Base-by-base conservation (phyloP, 2,329 filamentous ascomycete genomes). In the Aphanoascus verrucosus region DNA sequence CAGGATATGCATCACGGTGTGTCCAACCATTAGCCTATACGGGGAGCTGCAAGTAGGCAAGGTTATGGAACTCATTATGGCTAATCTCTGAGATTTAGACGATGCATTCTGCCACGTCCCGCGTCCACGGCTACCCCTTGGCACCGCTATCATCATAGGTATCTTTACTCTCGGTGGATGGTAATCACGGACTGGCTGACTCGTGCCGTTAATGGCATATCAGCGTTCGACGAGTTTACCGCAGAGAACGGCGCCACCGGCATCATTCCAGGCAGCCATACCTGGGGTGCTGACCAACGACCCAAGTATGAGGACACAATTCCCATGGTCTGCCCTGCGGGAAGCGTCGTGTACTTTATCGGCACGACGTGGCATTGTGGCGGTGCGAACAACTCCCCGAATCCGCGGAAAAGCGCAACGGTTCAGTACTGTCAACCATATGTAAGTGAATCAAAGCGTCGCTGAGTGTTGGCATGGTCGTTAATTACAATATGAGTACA, bases 361-460 rank as follows among this genome's bases (percentile, higher is more conserved):
- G 64, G 64, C 15, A 70, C 66, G 8, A 58, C 68, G 5, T 71
- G 67, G 66, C 69, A 72, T 54, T 65, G 66, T 19, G 69, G 69
- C 6, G 69, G 69, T n/a, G 57, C 60, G 17, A 72, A 71, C 45
- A 57, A 55, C 5, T 63, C 65, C 12, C 49, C 59, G 20, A 55
- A 51, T 31, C 61, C 61, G n/a, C 60, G 69, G 20, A 56, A 63
- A 37, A 68, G 68, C 42, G 58, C 67, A 42, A 72, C 69, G 12
- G 64, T 69, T n/a, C 69, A 71, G 59, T 72, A 70, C 59, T 72
- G 67, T 55, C 67, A 71, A 57, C 68, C 69, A 4, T 75, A 63
- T 49, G 58, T 60, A 48, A 31, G 58, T 19, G 8, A 4, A 23
- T 32, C 1, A 3, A 8, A 9, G 6, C 4, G 9, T 19, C n/a